phyloP scores from a whole-genome alignment of 768 basidiomycete species.

The Tephrocybe sp. region DNA sequence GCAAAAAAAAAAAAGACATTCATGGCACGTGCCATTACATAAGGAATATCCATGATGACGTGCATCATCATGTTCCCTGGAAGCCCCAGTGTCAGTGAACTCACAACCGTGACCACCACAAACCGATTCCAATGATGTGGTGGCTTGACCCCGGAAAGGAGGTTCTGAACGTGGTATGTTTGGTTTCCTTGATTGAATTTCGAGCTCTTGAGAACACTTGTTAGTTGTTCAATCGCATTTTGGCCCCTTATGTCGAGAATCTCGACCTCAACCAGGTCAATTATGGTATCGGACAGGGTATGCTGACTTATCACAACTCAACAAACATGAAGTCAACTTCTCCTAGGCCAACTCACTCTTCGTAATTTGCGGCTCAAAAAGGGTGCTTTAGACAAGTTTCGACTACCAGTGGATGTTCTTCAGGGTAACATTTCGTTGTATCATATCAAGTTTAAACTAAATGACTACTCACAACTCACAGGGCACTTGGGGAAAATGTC shows the following conservation, averaged over 20 bases:
- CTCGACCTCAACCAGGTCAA: constrained; percentile 93
- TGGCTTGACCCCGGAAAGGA: constrained; percentile 88
- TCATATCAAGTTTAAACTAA: background rate
- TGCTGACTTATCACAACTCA: constrained; percentile 1
- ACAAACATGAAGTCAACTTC: background rate
- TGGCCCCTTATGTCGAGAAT: constrained; percentile 95
- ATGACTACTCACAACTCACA: constrained; percentile 33
- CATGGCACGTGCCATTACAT: background rate
- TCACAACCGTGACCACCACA: background rate
- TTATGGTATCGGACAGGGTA: constrained; percentile 87
- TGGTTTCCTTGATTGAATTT: background rate
- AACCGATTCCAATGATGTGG: constrained; percentile 53
- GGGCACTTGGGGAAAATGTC: constrained; percentile 87
- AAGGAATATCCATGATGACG: constrained; percentile 8
- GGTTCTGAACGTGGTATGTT: constrained; percentile 71
- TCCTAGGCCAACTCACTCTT: constrained; percentile 70
- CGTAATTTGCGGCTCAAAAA: constrained; percentile 86
- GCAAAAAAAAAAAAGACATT: too few species aligned
- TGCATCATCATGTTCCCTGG: too few species aligned
- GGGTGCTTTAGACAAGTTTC: constrained; percentile 91
- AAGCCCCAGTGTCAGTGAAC: too few species aligned
- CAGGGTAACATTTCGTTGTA: constrained; percentile 55
- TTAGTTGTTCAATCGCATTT: constrained; percentile 81
- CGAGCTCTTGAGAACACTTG: background rate
- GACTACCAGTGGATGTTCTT: constrained; percentile 90